These are phyloP conservation scores for Lipomyces spencermartinsiae DNA, from an alignment of 805 yeast species.

Conservation along the genomic window DNA sequence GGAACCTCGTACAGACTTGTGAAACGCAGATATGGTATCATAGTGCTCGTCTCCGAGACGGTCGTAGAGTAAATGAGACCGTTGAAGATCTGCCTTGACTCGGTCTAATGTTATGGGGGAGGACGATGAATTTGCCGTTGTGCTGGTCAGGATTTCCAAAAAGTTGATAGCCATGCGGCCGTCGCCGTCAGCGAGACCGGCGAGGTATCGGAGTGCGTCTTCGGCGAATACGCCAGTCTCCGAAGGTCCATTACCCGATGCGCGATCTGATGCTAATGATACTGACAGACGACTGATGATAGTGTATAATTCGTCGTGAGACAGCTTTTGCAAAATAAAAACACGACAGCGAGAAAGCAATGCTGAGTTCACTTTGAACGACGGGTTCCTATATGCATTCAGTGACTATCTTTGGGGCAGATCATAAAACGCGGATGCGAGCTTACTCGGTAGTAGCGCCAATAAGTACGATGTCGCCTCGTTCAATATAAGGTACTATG, in stretches of 20 bases:
- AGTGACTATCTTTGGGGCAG: constrained; percentile 1
- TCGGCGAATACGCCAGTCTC: constrained; percentile 49
- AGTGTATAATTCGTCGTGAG: constrained; percentile 54
- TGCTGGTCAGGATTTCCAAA: constrained; percentile 60
- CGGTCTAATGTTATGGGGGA: constrained; percentile 1
- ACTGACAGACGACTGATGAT: constrained; percentile 58
- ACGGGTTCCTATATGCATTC: constrained; percentile 60
- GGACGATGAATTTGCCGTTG: constrained; percentile 45
- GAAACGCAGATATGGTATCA: constrained; percentile 95
- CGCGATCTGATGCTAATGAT: constrained; percentile 13
- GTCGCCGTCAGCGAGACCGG: constrained; percentile 83
- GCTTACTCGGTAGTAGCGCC: constrained; percentile 94
- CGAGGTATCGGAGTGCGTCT: constrained; percentile 69
- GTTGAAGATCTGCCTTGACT: constrained; percentile 14
- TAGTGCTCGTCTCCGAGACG: constrained; percentile 90
- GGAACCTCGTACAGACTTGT: constrained; percentile 88
- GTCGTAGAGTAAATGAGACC: constrained; percentile 73
- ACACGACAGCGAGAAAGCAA: constrained; percentile 83
- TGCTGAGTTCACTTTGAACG: constrained; percentile 80
- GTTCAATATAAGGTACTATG: constrained; percentile 75
- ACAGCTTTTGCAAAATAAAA: constrained; percentile 67
- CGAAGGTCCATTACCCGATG: not conserved
- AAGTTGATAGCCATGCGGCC: constrained; percentile 83
- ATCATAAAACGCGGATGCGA: constrained; percentile 8
- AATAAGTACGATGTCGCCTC: constrained; percentile 77